Evolutionary conservation across 441 rosid genomes (phyloP).

Genomic region (Raphanus hybrid): DNA sequence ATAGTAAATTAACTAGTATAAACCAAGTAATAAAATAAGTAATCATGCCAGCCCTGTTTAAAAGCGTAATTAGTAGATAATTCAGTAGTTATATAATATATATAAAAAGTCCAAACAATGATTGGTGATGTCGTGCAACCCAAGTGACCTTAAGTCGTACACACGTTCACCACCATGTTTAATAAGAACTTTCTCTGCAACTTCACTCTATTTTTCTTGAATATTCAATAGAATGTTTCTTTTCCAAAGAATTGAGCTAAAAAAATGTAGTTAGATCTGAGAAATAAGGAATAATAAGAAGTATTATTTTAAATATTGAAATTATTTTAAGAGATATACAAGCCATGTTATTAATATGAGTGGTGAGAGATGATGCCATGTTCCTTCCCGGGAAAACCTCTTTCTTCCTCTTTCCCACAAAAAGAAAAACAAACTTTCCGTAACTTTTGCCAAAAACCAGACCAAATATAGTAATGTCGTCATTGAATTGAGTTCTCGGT

Average conservation of each 20-base stretch:
- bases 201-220: slow-evolving; percentile 13
- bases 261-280: slow-evolving; percentile 24
- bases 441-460: slow-evolving; percentile 10
- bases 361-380: slow-evolving; percentile 28
- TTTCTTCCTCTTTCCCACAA: slow-evolving; percentile 11
- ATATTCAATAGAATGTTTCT: not conserved
- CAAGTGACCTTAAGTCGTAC: slow-evolving; percentile 42
- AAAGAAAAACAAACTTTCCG: slow-evolving; percentile 38
- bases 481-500: slow-evolving; percentile 24
- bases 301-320: not conserved
- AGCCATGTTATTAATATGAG: slow-evolving; percentile 20
- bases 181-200: slow-evolving; percentile 31
- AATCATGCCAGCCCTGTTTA: not conserved
- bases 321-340: not conserved
- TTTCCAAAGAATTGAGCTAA: not conserved
- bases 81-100: not conserved
- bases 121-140: slow-evolving; percentile 46
- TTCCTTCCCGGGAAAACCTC: slow-evolving; percentile 45
- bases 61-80: not conserved
- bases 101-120: slow-evolving; percentile 19
- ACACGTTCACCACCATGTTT: slow-evolving; percentile 40
- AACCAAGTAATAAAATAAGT: not conserved
- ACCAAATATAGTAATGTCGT: slow-evolving; percentile 33
- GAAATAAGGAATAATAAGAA: slow-evolving; percentile 2
- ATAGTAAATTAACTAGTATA: not conserved